Evolutionary conservation across 805 yeast genomes (phyloP).

Genomic region (Candida ortonii): DNA sequence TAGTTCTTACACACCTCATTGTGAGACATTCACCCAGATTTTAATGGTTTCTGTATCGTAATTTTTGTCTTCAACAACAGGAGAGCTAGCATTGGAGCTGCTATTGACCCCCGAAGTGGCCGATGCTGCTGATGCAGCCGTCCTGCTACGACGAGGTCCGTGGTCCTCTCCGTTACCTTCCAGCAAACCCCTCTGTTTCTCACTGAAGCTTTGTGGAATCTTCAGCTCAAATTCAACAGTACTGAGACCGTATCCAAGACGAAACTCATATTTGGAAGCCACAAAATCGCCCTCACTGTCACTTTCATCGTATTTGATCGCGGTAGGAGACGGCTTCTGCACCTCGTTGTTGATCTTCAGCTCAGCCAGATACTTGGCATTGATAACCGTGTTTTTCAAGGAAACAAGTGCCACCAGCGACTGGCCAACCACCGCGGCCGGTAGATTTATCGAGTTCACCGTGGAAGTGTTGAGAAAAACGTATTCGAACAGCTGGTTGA

Average conservation of each 20-base stretch:
- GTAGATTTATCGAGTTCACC: slow-evolving; percentile 45
- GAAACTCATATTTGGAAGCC: slow-evolving; percentile 43
- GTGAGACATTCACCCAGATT: slow-evolving; percentile 41
- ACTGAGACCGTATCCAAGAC: slow-evolving; percentile 46
- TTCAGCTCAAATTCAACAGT: slow-evolving; percentile 37
- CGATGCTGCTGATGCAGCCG: slow-evolving; percentile 6
- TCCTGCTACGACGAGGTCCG: slow-evolving; percentile 14
- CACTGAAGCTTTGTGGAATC: too few species aligned
- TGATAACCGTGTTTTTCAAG: slow-evolving; percentile 39
- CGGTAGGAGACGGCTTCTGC: slow-evolving; percentile 40
- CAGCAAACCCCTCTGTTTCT: slow-evolving; percentile 2
- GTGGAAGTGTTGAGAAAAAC: slow-evolving; percentile 34
- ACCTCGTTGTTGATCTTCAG: slow-evolving; percentile 44
- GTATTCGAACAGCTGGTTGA: slow-evolving; percentile 25
- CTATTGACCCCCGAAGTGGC: too few species aligned
- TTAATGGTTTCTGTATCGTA: slow-evolving; percentile 34
- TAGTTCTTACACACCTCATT: slow-evolving; percentile 5
- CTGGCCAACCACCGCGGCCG: slow-evolving; percentile 41
- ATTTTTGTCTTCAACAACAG: slow-evolving; percentile 8
- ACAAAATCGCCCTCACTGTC: slow-evolving; percentile 23
- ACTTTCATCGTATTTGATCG: slow-evolving; percentile 34
- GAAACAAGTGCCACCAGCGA: slow-evolving; percentile 44
- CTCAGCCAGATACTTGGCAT: slow-evolving; percentile 37
- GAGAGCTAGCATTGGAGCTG: slow-evolving; percentile 2
- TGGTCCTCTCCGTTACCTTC: slow-evolving; percentile 9